Evolutionary conservation across 176 grass and related monocot genomes (phyloP), one percentile per base, ranked within the genome.

Genomic region (Luzula sylvatica): DNA sequence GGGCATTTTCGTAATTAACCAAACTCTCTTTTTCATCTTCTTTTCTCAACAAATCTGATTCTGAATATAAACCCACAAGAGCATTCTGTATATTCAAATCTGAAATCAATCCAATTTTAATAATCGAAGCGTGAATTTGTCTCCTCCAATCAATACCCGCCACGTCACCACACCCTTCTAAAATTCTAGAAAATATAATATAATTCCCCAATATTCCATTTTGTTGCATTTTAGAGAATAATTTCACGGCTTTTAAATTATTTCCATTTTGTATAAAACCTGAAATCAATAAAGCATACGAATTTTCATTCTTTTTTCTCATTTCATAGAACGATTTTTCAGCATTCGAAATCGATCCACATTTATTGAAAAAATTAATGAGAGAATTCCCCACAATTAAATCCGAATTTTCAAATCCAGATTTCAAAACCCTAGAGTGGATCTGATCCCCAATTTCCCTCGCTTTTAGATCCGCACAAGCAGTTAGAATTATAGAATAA

Each of bases 31-130:
- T 44, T 49, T 64, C 25, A 35, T 46, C 23, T 44, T 46, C 41
- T 27, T 28, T 64, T 46, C 47, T 16, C 13, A 49, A 48, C 18
- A 64, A 11, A 35, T 62, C 62, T 51, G 83, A 76, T 67, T 75
- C 78, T 72, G 27, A 68, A 67, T 95, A 95, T 78, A 82, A 75
- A 75, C 83, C 83, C 16, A 85, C 74, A 60, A 95, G 81, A 62
- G 83, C 89, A 72, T 95, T 69, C 53, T 75, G 40, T 11, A 82
- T 82, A 20, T 88, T 75, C 22, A 88, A 76, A 88, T 95, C 83
- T 73, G 83, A 85, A 70, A 88, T 65, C 70, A 88, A 55, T 49
- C 89, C 89, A 73, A 79, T 85, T 68, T 95, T 95, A 71, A 88
- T 72, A 57, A 95, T 88, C 42, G 80, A 88, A 54, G 73, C 74